These are phyloP conservation scores for Hygrophoropsis aurantiaca DNA, from an alignment of 768 basidiomycete genomes.

Conservation along the genomic window DNA sequence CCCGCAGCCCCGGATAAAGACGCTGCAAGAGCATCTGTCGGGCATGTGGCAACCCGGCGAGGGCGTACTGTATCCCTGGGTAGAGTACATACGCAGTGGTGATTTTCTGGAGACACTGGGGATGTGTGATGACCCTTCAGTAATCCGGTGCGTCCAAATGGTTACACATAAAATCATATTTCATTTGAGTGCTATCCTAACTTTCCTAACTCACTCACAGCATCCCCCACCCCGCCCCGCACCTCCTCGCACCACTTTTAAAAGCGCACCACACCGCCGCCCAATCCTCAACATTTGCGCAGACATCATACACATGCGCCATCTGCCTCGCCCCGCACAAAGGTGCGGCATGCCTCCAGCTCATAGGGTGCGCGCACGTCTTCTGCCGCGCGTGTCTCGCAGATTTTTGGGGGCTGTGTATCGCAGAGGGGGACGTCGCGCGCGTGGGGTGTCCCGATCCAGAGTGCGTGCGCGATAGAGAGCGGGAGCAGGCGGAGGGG, in stretches of 20 bases:
- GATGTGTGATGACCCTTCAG: conserved; percentile 31
- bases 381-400: conserved; percentile 81
- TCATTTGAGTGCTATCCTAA: conserved; percentile 8
- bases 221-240: conserved; percentile 58
- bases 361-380: conserved; percentile 73
- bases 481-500: no score
- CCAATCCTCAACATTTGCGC: conserved; percentile 55
- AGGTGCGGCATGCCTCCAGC: conserved; percentile 70
- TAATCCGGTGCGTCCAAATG: conserved; percentile 39
- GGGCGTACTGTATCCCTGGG: conserved; percentile 65
- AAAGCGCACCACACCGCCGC: conserved; percentile 46
- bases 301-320: conserved; percentile 66
- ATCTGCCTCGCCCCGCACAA: conserved; percentile 76
- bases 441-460: conserved; percentile 82
- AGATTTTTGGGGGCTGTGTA: conserved; percentile 81
- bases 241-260: conserved; percentile 48
- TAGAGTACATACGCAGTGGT: conserved; percentile 68
- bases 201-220: conserved; percentile 27
- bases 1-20: conserved; percentile 27
- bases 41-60: conserved; percentile 62
- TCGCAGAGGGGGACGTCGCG: conserved; percentile 74
- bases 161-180: no score
- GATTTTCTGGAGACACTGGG: conserved; percentile 55
- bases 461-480: conserved; percentile 64
- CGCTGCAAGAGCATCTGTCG: conserved; percentile 43